phyloP scores from a whole-genome alignment of 2,329 filamentous ascomycete species.

The Huntiella omanensis region DNA sequence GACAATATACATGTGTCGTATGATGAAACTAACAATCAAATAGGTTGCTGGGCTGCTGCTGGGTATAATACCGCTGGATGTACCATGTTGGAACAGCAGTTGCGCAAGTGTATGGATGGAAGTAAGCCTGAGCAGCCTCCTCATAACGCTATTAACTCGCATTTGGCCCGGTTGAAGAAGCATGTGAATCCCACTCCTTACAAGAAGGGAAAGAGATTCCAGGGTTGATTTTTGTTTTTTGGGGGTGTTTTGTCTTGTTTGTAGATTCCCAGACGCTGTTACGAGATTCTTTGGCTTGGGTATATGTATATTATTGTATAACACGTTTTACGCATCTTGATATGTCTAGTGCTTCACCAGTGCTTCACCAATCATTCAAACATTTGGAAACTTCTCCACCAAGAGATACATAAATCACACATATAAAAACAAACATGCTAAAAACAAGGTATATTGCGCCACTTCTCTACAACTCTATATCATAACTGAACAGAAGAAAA shows the following conservation, averaged over 20 bases:
- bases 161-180: slow-evolving; percentile 60
- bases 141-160: slow-evolving; percentile 75
- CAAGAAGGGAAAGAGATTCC: slow-evolving; percentile 20
- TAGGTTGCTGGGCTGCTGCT: slow-evolving; percentile 71
- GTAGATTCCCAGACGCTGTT: no score
- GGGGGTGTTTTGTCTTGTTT: no score
- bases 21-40: not conserved
- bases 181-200: slow-evolving; percentile 33
- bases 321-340: no score
- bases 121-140: slow-evolving; percentile 27
- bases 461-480: slow-evolving; percentile 1
- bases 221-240: not conserved
- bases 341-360: no score
- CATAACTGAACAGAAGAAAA: not conserved
- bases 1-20: slow-evolving; percentile 5
- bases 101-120: slow-evolving; percentile 62
- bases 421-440: not conserved
- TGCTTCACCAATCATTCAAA: no score
- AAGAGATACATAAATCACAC: no score
- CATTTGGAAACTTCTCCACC: no score
- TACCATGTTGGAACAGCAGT: slow-evolving; percentile 36
- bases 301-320: no score
- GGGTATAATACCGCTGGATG: slow-evolving; percentile 47
- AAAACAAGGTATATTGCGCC: slow-evolving; percentile 5
- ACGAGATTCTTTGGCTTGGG: no score